These are phyloP conservation scores for Psilocybe subaeruginosa DNA, from an alignment of 768 basidiomycete genomes.

Conservation along the genomic window DNA sequence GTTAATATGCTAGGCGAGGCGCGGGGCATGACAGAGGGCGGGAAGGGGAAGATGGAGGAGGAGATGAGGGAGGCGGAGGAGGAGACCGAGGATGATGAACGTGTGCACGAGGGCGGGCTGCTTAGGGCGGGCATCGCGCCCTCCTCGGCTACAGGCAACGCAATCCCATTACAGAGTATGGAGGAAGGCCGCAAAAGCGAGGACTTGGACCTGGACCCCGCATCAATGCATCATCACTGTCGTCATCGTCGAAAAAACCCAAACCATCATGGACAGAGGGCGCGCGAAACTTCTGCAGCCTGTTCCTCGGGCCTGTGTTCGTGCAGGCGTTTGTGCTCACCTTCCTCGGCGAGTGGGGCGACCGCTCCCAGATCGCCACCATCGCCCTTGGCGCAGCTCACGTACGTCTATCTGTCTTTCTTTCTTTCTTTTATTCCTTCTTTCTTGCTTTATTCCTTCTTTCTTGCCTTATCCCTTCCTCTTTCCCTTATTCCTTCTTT, in stretches of 20 bases:
- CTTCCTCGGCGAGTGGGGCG: constrained; percentile 98
- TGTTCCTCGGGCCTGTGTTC: constrained; percentile 90
- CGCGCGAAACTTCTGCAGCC: constrained; percentile 77
- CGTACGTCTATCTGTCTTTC: too few relatives aligned
- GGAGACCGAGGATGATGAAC: constrained; percentile 76
- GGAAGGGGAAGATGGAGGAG: constrained; percentile 50
- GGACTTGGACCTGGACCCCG: background rate
- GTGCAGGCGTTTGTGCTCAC: constrained; percentile 95
- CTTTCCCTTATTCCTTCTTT: too few relatives aligned
- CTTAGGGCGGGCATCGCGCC: too few relatives aligned
- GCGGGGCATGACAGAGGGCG: constrained; percentile 37
- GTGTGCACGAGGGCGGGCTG: constrained; percentile 39
- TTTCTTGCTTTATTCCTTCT: too few relatives aligned
- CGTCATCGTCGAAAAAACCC: constrained; percentile 10
- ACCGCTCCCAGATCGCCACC: constrained; percentile 95
- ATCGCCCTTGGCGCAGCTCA: constrained; percentile 89
- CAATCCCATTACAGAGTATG: constrained; percentile 63
- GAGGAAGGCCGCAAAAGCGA: constrained; percentile 62
- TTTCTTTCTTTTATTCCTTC: too few relatives aligned
- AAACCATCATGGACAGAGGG: constrained; percentile 53
- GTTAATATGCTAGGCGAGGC: too few relatives aligned
- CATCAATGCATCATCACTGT: too few relatives aligned
- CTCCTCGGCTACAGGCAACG: constrained; percentile 14
- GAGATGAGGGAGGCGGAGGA: constrained; percentile 98
- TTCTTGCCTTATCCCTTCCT: too few relatives aligned